Evolutionary conservation across 2,329 filamentous ascomycete species (phyloP).

Genomic region (Hypomyces perniciosus): DNA sequence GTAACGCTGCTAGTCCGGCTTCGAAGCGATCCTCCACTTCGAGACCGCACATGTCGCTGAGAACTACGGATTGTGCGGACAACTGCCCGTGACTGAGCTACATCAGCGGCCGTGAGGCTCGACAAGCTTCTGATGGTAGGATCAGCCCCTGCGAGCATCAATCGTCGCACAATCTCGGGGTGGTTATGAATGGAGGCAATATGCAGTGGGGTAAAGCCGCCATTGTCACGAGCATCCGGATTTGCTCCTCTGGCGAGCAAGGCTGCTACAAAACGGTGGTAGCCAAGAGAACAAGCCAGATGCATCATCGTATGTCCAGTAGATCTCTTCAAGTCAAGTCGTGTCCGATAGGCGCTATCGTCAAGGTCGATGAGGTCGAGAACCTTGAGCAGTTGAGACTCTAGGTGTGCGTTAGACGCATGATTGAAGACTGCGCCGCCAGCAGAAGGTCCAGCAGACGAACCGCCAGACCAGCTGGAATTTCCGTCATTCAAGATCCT

Average conservation of each 20-base stretch:
- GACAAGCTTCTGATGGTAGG: constrained; percentile 63
- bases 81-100: constrained; percentile 60
- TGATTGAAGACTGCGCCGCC: constrained; percentile 40
- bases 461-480: constrained; percentile 41
- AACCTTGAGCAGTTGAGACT: constrained; percentile 63
- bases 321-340: constrained; percentile 57
- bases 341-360: constrained; percentile 61
- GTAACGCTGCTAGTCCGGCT: constrained; percentile 61
- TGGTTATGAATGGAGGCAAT: constrained; percentile 73
- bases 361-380: constrained; percentile 76
- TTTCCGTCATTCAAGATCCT: constrained; percentile 50
- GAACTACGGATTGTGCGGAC: constrained; percentile 57
- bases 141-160: constrained; percentile 69
- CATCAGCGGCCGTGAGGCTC: constrained; percentile 64
- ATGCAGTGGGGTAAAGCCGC: constrained; percentile 77
- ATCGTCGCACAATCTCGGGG: constrained; percentile 66
- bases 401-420: constrained; percentile 47
- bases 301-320: constrained; percentile 79
- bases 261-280: constrained; percentile 69
- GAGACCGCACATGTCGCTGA: constrained; percentile 57
- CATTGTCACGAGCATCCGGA: constrained; percentile 66
- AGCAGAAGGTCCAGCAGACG: constrained; percentile 33
- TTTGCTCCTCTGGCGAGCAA: constrained; percentile 73
- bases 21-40: constrained; percentile 55
- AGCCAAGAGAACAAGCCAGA: constrained; percentile 67